Conservation (phyloP, 306 rosid genomes). For the Cucurbita argyrosperma region DNA sequence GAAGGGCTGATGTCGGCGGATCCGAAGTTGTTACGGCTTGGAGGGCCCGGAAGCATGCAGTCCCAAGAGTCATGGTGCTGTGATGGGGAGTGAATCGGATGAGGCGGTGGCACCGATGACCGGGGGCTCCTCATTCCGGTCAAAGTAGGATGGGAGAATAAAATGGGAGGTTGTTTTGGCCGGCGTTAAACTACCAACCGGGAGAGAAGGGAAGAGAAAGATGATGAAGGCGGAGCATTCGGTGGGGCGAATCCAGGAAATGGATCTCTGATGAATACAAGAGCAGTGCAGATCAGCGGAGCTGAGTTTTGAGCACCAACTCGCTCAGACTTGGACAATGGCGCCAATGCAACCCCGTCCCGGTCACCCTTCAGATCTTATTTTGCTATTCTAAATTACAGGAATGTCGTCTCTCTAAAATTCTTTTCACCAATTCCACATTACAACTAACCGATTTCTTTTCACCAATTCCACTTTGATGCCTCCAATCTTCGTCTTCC, state of each 20-base stretch:
- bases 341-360: background rate
- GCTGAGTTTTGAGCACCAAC: too few species aligned
- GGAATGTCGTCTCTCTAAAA: background rate
- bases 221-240: background rate
- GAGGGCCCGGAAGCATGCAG: conserved; percentile 86
- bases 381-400: background rate
- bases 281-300: too few species aligned
- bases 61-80: conserved; percentile 51
- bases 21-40: conserved; percentile 82
- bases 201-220: background rate
- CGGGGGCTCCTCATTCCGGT: conserved; percentile 9
- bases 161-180: background rate
- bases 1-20: conserved; percentile 66
- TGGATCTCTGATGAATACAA: too few species aligned
- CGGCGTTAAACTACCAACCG: background rate
- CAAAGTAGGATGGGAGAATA: background rate
- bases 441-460: background rate
- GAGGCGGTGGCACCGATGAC: background rate
- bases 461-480: background rate
- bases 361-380: background rate
- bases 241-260: too few species aligned
- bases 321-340: background rate
- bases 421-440: background rate
- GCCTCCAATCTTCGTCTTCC: background rate
- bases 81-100: background rate